Conservation (phyloP, 148 eudicot genomes). For the Silene uniflora region DNA sequence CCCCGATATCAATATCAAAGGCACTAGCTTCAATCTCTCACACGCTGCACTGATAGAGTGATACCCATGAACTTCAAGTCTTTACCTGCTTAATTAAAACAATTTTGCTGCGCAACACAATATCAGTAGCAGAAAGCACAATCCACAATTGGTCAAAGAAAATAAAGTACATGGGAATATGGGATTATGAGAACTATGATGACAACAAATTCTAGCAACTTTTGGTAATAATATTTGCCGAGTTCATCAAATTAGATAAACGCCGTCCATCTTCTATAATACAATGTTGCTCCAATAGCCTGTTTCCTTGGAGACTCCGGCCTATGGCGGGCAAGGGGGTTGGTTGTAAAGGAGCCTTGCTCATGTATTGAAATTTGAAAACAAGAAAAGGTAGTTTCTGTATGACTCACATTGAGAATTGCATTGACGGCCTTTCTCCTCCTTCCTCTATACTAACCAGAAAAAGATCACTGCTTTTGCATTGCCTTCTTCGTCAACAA, state of each 20-base stretch:
- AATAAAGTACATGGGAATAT: no score
- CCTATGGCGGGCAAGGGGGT: neutral
- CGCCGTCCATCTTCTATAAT: neutral
- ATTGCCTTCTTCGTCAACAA: no score
- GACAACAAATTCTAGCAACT: neutral
- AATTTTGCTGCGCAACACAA: neutral
- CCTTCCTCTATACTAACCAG: no score
- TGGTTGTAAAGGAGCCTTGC: neutral
- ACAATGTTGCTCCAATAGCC: neutral
- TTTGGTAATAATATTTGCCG: neutral
- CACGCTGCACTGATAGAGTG: neutral
- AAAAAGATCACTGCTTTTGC: no score
- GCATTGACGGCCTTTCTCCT: no score
- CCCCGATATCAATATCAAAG: neutral
- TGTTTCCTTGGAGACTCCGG: neutral
- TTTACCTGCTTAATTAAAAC: neutral
- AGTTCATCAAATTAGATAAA: neutral
- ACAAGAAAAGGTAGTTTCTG: no score
- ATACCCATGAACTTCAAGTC: neutral
- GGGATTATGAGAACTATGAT: neutral
- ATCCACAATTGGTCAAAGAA: neutral
- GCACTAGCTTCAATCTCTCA: neutral
- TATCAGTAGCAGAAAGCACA: neutral
- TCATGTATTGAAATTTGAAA: neutral
- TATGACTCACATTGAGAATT: no score